Evolutionary conservation across 2,329 filamentous ascomycete genomes (phyloP), one percentile per base, ranked within the genome.

Genomic region (Exophiala lecanii-corni): DNA sequence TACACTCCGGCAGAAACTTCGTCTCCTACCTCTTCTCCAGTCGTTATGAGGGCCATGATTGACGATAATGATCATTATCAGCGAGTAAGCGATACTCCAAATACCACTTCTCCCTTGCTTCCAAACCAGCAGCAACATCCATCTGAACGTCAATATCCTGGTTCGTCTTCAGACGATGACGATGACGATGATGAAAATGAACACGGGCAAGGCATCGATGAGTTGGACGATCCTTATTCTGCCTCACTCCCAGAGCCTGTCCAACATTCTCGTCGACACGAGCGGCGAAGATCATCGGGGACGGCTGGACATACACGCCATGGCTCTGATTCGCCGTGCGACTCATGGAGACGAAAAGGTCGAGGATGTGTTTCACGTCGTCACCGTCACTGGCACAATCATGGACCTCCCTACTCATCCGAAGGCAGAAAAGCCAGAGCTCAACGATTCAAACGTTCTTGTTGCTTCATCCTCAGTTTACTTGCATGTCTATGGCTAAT

Each of bases 1-100:
- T 54, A 54, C 32, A 54, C 51, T 12, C 51, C 51, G 4, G 45
- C 46, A 12, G 51, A 16, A 28, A 40, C 47, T 17, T 36, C 47
- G 12, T 32, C 18, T n/a, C 25, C 41, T 20, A 28, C 41, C 3
- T 21, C 45, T 5, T 51, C 51, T 13, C 48, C 49, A 2, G 34
- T 47, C 15, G 33, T 31, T 34, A 25, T 39, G 16, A 41, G 47
- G 37, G 41, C 45, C 17, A 23, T 34, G 12, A 31, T 39, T 12
- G 38, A 28, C 20, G 12, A 26, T 12, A 6, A 26, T 12, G 23
- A 26, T 26, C n/a, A n/a, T n/a, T 25, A 34, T 35, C 43, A 45
- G 41, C 49, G 32, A 41, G 51, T 53, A 53, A 51, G 49, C 45
- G 32, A 39, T 36, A 35, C 43, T 39, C 31, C 18, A 13, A 34